A percentile compares a stretch with the other conserved stretches of the same genome.
These are phyloP conservation scores for Wickerhamiella azyma DNA, from an alignment of 805 yeast species.

Conservation along the genomic window DNA sequence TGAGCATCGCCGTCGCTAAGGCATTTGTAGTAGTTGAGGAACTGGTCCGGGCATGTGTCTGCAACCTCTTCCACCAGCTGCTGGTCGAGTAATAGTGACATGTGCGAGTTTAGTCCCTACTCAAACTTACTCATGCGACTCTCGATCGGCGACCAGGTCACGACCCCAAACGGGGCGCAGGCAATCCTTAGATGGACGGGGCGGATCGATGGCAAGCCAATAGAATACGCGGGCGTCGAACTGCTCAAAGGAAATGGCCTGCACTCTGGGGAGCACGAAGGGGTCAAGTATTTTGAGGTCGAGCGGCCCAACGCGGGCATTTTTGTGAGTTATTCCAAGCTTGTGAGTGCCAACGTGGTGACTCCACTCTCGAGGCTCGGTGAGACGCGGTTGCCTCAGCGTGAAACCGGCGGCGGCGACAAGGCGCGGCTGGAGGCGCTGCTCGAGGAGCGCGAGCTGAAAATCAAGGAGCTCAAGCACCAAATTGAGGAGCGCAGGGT, in stretches of 20 bases:
- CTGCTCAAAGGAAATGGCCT: conserved; percentile 59
- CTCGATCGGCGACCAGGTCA: conserved; percentile 25
- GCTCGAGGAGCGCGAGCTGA: conserved; percentile 21
- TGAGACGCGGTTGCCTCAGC: conserved; percentile 3
- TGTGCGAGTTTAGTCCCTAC: conserved; percentile 12
- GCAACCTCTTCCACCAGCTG: conserved; percentile 67
- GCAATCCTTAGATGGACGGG: conserved; percentile 67
- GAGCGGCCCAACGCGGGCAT: conserved; percentile 54
- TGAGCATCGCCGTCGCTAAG: conserved; percentile 41
- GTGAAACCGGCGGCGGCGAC: conserved; percentile 18
- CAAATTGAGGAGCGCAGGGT: conserved; percentile 22
- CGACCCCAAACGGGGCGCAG: conserved; percentile 49
- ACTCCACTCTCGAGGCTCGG: conserved; percentile 9
- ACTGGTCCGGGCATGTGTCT: conserved; percentile 57
- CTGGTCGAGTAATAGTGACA: conserved; percentile 49
- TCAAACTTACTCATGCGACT: background rate
- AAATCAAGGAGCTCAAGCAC: conserved; percentile 18
- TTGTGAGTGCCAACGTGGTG: conserved; percentile 17
- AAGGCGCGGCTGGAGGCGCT: conserved; percentile 18
- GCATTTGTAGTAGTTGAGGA: conserved; percentile 61
- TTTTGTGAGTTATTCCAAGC: conserved; percentile 37
- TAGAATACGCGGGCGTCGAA: conserved; percentile 80
- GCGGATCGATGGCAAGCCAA: conserved; percentile 53
- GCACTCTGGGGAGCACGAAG: conserved; percentile 73
- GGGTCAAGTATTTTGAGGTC: conserved; percentile 53